These are phyloP conservation scores for Groenewaldozyma salmanticensis DNA, from an alignment of 805 yeast genomes.

Conservation along the genomic window DNA sequence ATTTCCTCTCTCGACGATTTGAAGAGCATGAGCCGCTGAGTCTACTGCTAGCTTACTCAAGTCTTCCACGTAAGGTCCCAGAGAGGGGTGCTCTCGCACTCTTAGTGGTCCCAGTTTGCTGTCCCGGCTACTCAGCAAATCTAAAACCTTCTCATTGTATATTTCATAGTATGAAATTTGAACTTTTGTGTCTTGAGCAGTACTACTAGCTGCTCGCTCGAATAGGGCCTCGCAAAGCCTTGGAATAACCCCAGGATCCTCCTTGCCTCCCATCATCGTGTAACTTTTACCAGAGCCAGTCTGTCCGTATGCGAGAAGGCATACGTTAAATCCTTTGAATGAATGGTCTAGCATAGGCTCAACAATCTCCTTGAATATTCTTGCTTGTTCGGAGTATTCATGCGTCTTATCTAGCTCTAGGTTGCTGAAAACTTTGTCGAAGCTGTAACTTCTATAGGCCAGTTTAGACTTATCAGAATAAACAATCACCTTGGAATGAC, in stretches of 20 bases:
- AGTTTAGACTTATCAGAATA: constrained; percentile 10
- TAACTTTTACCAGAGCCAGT: constrained; percentile 30
- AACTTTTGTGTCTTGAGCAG: constrained; percentile 8
- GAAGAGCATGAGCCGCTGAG: constrained; percentile 35
- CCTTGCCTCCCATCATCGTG: constrained; percentile 32
- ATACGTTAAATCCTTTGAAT: constrained; percentile 20
- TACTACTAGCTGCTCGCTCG: constrained; percentile 30
- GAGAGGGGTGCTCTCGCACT: constrained; percentile 51
- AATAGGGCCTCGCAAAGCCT: constrained; percentile 46
- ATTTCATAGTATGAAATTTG: constrained; percentile 48
- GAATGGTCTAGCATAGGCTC: constrained; percentile 49
- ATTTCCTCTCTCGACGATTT: constrained; percentile 39
- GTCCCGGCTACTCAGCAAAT: constrained; percentile 31
- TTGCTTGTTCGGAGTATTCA: constrained; percentile 38
- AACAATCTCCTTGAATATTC: constrained; percentile 47
- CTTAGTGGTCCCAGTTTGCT: constrained; percentile 15
- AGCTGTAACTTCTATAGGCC: constrained; percentile 10
- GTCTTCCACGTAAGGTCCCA: constrained; percentile 58
- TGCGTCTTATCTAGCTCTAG: not conserved
- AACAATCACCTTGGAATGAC: constrained; percentile 8
- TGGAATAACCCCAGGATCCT: constrained; percentile 31
- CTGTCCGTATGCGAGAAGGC: constrained; percentile 26
- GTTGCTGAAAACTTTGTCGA: not conserved
- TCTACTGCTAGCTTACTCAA: constrained; percentile 37
- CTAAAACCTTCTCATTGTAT: constrained; percentile 60